Evolutionary conservation across 371 early-diverging fungal genomes (phyloP), one percentile per base, ranked within the genome.

Genomic region (Mortierella sp.): DNA sequence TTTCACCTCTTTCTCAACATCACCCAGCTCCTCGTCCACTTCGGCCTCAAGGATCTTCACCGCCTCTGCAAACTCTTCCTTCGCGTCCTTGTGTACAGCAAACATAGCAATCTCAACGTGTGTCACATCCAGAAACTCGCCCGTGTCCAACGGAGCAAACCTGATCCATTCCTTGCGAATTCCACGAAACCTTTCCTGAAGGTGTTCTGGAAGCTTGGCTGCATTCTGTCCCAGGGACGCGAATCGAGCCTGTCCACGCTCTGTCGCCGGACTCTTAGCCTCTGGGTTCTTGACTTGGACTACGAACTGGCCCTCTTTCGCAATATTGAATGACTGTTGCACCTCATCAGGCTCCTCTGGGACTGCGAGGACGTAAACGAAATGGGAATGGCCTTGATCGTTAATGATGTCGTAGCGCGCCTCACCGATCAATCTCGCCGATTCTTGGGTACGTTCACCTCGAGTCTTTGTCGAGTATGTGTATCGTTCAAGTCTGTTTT

Each of bases 281-380:
- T 51, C 51, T 8, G 69, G 69, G 26, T 69, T 82, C 84, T 86
- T 86, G 49, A 86, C 79, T 17, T 80, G 64, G n/a, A 86, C 48
- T 54, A 86, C 48, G 42, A 81, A 82, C 32, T 82, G 81, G 0
- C 84, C 82, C 52, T 82, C 65, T 19, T 82, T 82, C 21, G 57
- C 61, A 50, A 86, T 79, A 17, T 81, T 78, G 66, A 86, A 86
- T 2, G 73, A 72, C 26, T 84, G 55, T 58, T 86, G 86, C 2
- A 84, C 85, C 1, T 68, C 65, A 1, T 57, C 60, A 3, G 80
- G 83, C 31, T 82, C 51, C 5, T 55, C 56, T 17, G 84, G 84
- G 19, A 81, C 59, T 32, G 75, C 70, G 50, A 83, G 58, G 23
- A 68, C 59, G 37, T 84, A 84, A 2, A 79, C 66, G 32, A 84